Conservation (phyloP, 306 rosid species). For the Acacia crassicarpa region DNA sequence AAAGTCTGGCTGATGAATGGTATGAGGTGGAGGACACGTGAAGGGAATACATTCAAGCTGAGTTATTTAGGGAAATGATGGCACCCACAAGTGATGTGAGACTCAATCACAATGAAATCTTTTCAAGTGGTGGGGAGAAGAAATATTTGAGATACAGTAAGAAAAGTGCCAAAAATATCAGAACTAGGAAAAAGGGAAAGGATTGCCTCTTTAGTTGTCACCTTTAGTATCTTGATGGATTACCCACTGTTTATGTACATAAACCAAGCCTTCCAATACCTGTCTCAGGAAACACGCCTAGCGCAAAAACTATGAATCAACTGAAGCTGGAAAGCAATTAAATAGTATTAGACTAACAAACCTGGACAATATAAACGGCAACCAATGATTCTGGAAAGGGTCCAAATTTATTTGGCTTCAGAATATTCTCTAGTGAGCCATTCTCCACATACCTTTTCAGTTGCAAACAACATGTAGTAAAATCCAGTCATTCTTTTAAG, state of each 20-base stretch:
- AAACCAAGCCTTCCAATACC: conserved; percentile 99
- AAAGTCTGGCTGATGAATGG: not conserved
- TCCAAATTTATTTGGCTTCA: conserved; percentile 98
- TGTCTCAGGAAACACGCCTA: conserved; percentile 33
- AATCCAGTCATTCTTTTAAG: conserved; percentile 16
- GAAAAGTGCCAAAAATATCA: not conserved
- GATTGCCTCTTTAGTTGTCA: conserved; percentile 95
- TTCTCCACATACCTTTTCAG: conserved; percentile 84
- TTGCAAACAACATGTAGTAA: conserved; percentile 7
- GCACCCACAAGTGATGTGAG: not conserved
- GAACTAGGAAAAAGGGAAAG: not conserved
- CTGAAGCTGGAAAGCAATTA: not conserved
- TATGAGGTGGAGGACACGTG: not conserved
- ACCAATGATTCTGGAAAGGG: conserved; percentile 98
- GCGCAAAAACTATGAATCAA: not conserved
- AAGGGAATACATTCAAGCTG: not conserved
- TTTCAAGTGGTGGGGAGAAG: not conserved
- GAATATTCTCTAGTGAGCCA: conserved; percentile 94
- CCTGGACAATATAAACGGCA: conserved; percentile 96
- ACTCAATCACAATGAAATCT: not conserved
- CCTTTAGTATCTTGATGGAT: conserved; percentile 97
- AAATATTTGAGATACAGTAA: conserved; percentile 1
- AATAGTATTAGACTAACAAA: conserved; percentile 30
- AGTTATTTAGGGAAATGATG: not conserved
- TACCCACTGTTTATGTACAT: conserved; percentile 96